Evolutionary conservation across 1,284 basidiomycete species (phyloP).

Genomic region (Tilletia indica): DNA sequence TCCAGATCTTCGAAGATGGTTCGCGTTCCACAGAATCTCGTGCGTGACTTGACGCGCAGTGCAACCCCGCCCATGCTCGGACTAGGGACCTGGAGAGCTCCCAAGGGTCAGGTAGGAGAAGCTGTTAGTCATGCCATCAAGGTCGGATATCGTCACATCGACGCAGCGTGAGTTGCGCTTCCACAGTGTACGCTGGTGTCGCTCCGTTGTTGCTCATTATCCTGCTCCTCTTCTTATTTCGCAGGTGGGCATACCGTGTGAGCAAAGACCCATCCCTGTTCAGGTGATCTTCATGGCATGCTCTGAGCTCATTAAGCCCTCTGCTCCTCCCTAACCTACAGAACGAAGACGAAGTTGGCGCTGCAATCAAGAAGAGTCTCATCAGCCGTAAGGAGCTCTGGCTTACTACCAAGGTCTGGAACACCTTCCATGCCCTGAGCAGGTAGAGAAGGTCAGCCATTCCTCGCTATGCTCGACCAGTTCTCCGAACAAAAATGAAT

Average conservation of each 20-base stretch:
- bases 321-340: conserved; percentile 45
- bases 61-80: neutral
- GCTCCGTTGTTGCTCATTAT: neutral
- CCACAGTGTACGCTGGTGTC: no score
- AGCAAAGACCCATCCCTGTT: neutral
- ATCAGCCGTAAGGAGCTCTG: conserved; percentile 76
- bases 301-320: conserved; percentile 2
- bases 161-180: conserved; percentile 19
- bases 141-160: conserved; percentile 48
- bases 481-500: conserved; percentile 12
- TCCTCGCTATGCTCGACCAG: neutral
- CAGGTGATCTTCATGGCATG: neutral
- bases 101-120: conserved; percentile 59
- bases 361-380: conserved; percentile 71
- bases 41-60: neutral
- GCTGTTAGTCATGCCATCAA: conserved; percentile 57
- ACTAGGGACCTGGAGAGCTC: conserved; percentile 38
- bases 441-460: conserved; percentile 39
- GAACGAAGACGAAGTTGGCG: conserved; percentile 83
- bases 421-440: conserved; percentile 64
- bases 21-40: neutral
- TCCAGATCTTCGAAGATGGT: no score
- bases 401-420: conserved; percentile 79
- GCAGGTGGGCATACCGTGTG: conserved; percentile 4
- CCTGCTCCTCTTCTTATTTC: neutral